Percentiles rank a stretch among this genome's conserved stretches.
phyloP scores from a whole-genome alignment of 1,284 basidiomycete genomes.

The Xanthoconium separans region DNA sequence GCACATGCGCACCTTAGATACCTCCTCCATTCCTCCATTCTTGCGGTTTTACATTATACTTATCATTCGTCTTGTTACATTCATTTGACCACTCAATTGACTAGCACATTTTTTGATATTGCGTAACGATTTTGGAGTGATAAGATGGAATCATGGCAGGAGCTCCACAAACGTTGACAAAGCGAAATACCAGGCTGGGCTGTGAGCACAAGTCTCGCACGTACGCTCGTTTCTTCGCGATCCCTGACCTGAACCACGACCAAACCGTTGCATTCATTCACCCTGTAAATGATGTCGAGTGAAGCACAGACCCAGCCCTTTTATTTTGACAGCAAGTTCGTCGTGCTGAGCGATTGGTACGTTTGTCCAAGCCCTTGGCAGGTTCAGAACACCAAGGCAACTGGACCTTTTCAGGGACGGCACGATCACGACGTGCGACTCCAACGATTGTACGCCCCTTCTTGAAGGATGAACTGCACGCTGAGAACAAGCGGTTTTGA shows the following conservation, averaged over 20 bases:
- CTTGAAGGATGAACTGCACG: neutral
- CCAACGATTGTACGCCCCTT: conserved; percentile 76
- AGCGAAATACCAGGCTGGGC: neutral
- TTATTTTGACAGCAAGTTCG: conserved; percentile 72
- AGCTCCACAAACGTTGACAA: conserved; percentile 17
- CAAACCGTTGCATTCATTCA: neutral
- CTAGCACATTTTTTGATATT: neutral
- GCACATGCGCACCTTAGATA: neutral
- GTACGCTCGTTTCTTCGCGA: neutral
- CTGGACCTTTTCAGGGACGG: conserved; percentile 67
- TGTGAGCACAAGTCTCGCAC: neutral
- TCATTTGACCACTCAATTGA: neutral
- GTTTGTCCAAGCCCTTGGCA: conserved; percentile 25
- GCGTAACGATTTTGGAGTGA: conserved; percentile 11
- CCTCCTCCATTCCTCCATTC: neutral
- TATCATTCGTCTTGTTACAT: conserved; percentile 12
- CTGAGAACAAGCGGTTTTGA: neutral
- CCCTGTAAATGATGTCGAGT: conserved; percentile 11
- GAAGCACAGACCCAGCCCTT: conserved; percentile 21
- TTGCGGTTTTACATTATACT: conserved; percentile 8
- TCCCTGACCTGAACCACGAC: neutral
- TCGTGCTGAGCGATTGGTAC: conserved; percentile 88
- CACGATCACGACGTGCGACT: conserved; percentile 88
- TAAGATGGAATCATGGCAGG: conserved; percentile 13
- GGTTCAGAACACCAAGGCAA: neutral